Conservation (phyloP, 2,329 filamentous ascomycete species). For the Aspergillus sp. region DNA sequence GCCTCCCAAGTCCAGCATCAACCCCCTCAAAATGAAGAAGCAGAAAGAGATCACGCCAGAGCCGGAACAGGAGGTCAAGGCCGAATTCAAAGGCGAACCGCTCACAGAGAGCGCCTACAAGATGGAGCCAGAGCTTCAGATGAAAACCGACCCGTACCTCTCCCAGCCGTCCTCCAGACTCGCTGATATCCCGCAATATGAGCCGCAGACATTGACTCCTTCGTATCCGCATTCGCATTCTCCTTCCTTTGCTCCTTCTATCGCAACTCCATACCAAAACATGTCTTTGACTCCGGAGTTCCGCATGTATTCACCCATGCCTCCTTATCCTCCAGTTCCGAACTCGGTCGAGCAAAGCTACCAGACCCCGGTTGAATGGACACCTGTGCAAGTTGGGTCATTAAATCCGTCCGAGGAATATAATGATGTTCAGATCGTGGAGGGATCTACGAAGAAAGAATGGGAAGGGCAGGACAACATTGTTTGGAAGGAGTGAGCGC, state of each 20-base stretch:
- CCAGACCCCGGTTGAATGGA: constrained; percentile 18
- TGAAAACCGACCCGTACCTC: constrained; percentile 25
- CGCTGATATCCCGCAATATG: constrained; percentile 14
- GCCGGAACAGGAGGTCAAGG: constrained; percentile 16
- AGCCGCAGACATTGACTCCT: constrained; percentile 1
- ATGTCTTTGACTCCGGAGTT: constrained; percentile 14
- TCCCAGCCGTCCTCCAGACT: constrained; percentile 8
- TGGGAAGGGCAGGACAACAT: not conserved
- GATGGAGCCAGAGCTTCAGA: constrained; percentile 1
- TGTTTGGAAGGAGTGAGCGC: not conserved
- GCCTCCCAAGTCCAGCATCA: constrained; percentile 13
- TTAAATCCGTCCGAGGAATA: constrained; percentile 5
- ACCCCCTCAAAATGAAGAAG: constrained; percentile 13
- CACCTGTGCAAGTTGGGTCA: constrained; percentile 24
- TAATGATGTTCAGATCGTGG: constrained; percentile 24
- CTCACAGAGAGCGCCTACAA: too few species aligned
- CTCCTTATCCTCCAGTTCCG: not conserved
- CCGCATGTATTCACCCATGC: constrained; percentile 11
- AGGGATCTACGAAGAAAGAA: constrained; percentile 12
- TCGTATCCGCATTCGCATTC: not conserved
- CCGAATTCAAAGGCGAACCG: constrained; percentile 10
- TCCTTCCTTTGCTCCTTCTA: constrained; percentile 9
- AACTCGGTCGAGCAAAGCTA: not conserved
- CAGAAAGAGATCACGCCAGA: constrained; percentile 10
- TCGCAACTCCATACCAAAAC: constrained; percentile 12